These are phyloP conservation scores for Phytophthora capsici DNA, from an alignment of 352 stramenopile genomes.

Conservation along the genomic window DNA sequence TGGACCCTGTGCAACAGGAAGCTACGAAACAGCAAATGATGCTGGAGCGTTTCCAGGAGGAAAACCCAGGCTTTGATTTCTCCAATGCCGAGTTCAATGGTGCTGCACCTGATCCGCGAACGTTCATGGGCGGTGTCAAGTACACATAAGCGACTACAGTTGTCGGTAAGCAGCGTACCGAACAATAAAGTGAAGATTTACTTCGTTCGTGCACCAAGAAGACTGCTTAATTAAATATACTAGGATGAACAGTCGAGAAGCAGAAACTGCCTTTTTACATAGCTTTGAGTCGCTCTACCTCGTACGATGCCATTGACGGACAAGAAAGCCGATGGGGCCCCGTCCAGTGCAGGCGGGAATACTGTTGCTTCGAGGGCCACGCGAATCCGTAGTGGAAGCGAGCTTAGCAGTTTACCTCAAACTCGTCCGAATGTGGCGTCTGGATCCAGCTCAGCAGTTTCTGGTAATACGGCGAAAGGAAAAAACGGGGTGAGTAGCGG, in stretches of 20 bases:
- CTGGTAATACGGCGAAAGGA: constrained; percentile 18
- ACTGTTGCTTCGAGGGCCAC: constrained; percentile 20
- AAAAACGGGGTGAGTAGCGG: constrained; percentile 8
- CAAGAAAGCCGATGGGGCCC: constrained; percentile 35
- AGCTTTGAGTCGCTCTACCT: too few relatives aligned
- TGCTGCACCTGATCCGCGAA: constrained; percentile 93
- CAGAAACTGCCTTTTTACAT: constrained; percentile 12
- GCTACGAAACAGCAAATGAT: constrained; percentile 97
- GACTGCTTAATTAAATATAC: too few relatives aligned
- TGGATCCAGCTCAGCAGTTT: constrained; percentile 10
- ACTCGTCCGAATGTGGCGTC: constrained; percentile 20
- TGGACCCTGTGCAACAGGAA: constrained; percentile 93
- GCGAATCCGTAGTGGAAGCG: constrained; percentile 47
- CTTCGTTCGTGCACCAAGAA: not conserved
- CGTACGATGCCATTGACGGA: constrained; percentile 25
- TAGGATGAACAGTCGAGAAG: constrained; percentile 20
- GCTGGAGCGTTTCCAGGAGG: constrained; percentile 98
- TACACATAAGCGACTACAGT: constrained; percentile 59
- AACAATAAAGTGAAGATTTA: not conserved
- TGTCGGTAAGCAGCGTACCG: not conserved
- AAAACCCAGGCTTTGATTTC: constrained; percentile 99
- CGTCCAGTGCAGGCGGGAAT: constrained; percentile 39
- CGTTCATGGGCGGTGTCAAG: constrained; percentile 97
- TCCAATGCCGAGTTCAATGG: constrained; percentile 97
- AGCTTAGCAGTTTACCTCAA: constrained; percentile 27